Evolutionary conservation across 2,329 filamentous ascomycete species (phyloP).

Genomic region (Cytospora mali): DNA sequence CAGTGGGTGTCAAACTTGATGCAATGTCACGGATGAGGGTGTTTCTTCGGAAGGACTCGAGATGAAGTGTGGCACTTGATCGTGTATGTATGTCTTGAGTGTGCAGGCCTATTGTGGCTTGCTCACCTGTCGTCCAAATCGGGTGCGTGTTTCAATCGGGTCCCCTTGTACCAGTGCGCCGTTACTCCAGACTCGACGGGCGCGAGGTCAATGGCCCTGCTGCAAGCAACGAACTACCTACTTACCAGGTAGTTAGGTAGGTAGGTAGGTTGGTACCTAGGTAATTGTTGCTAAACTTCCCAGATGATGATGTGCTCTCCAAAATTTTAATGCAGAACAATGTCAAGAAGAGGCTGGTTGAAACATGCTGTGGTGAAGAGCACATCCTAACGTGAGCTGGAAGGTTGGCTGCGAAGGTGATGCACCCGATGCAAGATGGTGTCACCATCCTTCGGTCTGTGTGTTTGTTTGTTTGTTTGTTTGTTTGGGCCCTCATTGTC

Average conservation of each 20-base stretch:
- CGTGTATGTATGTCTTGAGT: constrained; percentile 6
- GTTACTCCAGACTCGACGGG: constrained; percentile 7
- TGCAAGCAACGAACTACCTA: background rate
- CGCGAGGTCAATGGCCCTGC: background rate
- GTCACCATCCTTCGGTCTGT: background rate
- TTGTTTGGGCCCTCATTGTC: background rate
- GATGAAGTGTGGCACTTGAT: constrained; percentile 7
- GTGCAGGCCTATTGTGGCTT: constrained; percentile 12
- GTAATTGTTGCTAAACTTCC: background rate
- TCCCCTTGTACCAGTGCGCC: constrained; percentile 9
- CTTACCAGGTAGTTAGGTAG: too few species aligned
- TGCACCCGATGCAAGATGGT: background rate
- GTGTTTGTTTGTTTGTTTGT: background rate
- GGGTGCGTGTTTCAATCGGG: constrained; percentile 18
- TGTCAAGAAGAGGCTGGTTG: background rate
- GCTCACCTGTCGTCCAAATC: constrained; percentile 7
- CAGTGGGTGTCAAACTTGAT: background rate
- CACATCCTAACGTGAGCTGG: background rate
- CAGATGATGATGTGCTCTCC: background rate
- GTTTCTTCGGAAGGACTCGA: background rate
- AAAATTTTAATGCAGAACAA: background rate
- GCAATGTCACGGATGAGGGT: background rate
- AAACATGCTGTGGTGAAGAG: background rate
- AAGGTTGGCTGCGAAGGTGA: background rate
- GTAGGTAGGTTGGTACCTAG: too few species aligned